Evolutionary conservation across 352 stramenopile species (phyloP).

Genomic region (Pythium periplocum): DNA sequence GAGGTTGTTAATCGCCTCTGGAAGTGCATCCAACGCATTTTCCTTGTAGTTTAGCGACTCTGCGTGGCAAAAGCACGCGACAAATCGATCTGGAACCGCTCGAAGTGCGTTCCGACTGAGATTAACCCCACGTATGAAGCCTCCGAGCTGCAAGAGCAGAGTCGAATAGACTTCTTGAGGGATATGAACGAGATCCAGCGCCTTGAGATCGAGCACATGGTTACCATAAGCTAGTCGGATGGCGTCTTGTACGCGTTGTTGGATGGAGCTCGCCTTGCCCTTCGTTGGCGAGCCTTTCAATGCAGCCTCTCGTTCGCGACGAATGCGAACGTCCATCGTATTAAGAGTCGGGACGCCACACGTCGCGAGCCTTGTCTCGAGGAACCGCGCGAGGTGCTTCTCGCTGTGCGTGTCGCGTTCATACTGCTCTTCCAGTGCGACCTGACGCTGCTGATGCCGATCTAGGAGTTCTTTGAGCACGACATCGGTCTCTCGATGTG

Average conservation of each 20-base stretch:
- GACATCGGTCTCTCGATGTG: conserved; percentile 36
- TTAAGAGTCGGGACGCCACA: conserved; percentile 65
- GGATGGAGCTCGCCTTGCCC: conserved; percentile 9
- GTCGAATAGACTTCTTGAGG: conserved; percentile 52
- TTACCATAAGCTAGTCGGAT: conserved; percentile 50
- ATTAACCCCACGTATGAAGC: conserved; percentile 54
- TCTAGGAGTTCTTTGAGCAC: conserved; percentile 47
- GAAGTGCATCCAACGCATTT: conserved; percentile 44
- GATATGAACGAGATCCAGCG: conserved; percentile 56
- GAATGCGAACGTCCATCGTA: conserved; percentile 47
- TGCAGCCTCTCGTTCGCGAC: conserved; percentile 28
- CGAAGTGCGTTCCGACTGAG: conserved; percentile 64
- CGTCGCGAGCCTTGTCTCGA: conserved; percentile 55
- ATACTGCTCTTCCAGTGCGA: conserved; percentile 49
- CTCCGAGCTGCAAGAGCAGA: conserved; percentile 57
- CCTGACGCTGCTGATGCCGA: conserved; percentile 39
- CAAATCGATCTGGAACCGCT: conserved; percentile 45
- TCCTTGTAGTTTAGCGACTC: conserved; percentile 58
- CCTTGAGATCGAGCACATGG: conserved; percentile 56
- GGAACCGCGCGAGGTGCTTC: conserved; percentile 47
- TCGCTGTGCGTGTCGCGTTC: conserved; percentile 26
- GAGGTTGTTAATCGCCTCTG: conserved; percentile 23
- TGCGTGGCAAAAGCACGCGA: conserved; percentile 42
- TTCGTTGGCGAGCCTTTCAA: conserved; percentile 17
- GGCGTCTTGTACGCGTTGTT: conserved; percentile 25